Base-by-base conservation (phyloP, 1,284 basidiomycete genomes). In the Microbotryum scabiosae region DNA sequence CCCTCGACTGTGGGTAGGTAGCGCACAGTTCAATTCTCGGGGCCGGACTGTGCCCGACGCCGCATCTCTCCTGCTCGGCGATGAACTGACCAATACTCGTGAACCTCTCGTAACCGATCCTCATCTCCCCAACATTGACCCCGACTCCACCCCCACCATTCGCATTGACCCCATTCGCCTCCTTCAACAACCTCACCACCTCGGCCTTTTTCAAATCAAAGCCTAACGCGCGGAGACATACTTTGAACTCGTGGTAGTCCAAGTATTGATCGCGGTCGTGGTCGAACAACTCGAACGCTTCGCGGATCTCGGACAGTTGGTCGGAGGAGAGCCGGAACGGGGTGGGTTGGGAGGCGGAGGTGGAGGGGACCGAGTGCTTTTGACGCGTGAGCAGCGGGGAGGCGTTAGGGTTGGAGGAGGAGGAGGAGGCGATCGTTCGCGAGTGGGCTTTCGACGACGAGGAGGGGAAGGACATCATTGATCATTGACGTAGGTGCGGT, bases 181-280 rank as follows among this genome's bases (percentile, higher is more conserved):
- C 94, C 50, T 91, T 80, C 62, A 99, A 79, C 52, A 98, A 81
- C 76, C 97, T 97, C 68, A 98, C 79, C 56, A 98, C 93, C 76
- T 99, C 96, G 0, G 90, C 89, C 78, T 98, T 99, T 79, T 97
- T 97, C 75, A 97, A 77, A 75, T 97, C 96, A 73, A 98, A 98
- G 1, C 96, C 96, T 51, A 99, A 79, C 5, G 96, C 96, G 52
- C 96, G 83, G 89, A 99, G 92, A 50, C 94, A 92, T 68, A 99
- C 96, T 75, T 97, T 97, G 71, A 98, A 82, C 76, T 99, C 96
- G 77, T 98, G 94, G 77, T 97, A 98, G 78, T 94, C 92, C 64
- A 96, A 81, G 56, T 82, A 51, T 20, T 58, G 57, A 73, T 98
- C 94, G 80, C 97, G 97, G 81, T 98, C 94, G 41, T 91, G 90